phyloP scores from a whole-genome alignment of 176 grass and related monocot genomes.

The Musa itinerans region DNA sequence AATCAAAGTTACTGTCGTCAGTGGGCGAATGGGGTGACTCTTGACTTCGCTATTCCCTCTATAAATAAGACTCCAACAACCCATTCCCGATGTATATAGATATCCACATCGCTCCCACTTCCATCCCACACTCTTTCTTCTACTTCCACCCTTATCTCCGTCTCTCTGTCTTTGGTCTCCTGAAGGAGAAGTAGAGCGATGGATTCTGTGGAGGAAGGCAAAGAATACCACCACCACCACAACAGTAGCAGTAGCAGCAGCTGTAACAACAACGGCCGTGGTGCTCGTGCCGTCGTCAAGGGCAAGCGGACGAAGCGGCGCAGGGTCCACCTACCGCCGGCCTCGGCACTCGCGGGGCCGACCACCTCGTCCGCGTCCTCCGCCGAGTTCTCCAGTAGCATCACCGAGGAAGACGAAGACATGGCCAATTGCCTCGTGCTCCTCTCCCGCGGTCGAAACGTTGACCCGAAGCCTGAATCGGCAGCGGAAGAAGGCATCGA shows the following conservation, averaged over 20 bases:
- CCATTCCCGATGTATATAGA: neutral
- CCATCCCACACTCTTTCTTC: neutral
- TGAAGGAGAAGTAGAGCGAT: neutral
- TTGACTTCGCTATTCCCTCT: neutral
- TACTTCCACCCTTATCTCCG: neutral
- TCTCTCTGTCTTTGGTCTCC: neutral
- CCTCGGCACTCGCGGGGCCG: neutral
- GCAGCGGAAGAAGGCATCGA: neutral
- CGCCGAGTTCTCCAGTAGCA: conserved; percentile 10
- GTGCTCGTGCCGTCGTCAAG: neutral
- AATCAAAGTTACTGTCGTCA: neutral
- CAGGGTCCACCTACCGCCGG: neutral
- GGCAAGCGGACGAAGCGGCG: neutral
- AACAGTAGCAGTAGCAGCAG: neutral
- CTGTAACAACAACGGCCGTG: neutral
- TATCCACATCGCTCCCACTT: neutral
- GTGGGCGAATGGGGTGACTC: neutral
- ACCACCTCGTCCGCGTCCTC: neutral
- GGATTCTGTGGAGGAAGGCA: neutral
- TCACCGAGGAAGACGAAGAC: conserved; percentile 22
- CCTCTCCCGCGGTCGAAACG: conserved; percentile 6
- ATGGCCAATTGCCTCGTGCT: conserved; percentile 24
- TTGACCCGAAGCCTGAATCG: neutral
- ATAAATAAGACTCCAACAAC: neutral
- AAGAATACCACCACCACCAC: neutral